phyloP scores from a whole-genome alignment of 345 rosid species.

The Citrus trifoliata region DNA sequence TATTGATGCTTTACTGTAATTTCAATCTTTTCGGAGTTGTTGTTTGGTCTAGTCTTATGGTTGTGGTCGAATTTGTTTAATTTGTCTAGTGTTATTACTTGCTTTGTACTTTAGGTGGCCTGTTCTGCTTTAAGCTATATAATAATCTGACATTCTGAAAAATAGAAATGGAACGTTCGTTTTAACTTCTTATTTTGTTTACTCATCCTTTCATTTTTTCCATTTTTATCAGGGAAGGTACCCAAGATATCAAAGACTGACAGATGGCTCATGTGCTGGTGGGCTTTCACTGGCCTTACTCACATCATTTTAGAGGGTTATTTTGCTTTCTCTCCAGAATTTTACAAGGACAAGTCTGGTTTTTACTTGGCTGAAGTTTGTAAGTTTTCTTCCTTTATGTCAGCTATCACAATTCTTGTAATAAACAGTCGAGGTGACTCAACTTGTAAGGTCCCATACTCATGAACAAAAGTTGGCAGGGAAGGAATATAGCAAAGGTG shows the following conservation, averaged over 20 bases:
- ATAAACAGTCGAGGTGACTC: neutral
- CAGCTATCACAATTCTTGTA: neutral
- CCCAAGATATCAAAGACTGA: conserved; percentile 43
- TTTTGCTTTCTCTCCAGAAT: conserved; percentile 86
- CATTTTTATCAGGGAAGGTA: conserved; percentile 33
- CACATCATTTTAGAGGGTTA: conserved; percentile 84
- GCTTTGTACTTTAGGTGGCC: neutral
- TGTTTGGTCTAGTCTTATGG: neutral
- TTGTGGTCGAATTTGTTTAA: neutral
- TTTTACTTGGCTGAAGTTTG: conserved; percentile 90
- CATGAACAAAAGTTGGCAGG: conserved; percentile 38
- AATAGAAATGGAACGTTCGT: neutral
- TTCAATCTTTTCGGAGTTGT: neutral
- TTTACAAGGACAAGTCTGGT: conserved; percentile 69
- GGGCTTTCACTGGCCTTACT: conserved; percentile 93
- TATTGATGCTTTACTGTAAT: neutral
- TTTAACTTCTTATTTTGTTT: neutral
- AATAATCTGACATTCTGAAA: no score
- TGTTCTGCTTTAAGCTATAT: neutral
- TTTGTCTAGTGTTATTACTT: neutral
- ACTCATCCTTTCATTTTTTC: neutral
- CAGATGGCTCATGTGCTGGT: conserved; percentile 91
- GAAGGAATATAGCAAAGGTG: conserved; percentile 99
- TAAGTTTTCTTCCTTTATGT: conserved; percentile 38
- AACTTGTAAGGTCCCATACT: neutral